A percentile compares a stretch with the other conserved stretches of the same genome.
These are phyloP conservation scores for Flagelloscypha sp. DNA, from an alignment of 768 basidiomycete species.

Conservation along the genomic window DNA sequence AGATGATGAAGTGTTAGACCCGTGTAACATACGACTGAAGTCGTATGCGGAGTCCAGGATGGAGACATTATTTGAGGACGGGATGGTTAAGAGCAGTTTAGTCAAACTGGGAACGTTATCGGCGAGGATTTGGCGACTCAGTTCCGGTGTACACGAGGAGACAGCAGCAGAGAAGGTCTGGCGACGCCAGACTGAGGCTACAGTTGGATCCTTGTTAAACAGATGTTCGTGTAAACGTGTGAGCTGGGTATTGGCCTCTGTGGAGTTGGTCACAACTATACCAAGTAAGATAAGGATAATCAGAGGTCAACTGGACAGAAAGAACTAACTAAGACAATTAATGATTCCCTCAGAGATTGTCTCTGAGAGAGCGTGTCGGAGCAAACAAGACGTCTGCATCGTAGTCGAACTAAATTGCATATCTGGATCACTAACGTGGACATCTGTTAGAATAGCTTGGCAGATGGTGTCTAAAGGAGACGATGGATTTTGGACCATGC, in stretches of 20 bases:
- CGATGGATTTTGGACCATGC: slow-evolving; percentile 54
- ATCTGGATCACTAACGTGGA: slow-evolving; percentile 42
- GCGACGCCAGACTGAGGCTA: slow-evolving; percentile 85
- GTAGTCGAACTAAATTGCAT: slow-evolving; percentile 38
- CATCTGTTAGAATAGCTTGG: slow-evolving; percentile 50
- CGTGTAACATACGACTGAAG: slow-evolving; percentile 84
- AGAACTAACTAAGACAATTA: too few species aligned
- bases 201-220: slow-evolving; percentile 78
- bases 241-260: slow-evolving; percentile 76
- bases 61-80: slow-evolving; percentile 37
- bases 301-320: too few species aligned
- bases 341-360: slow-evolving; percentile 67
- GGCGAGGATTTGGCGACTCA: slow-evolving; percentile 54
- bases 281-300: too few species aligned
- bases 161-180: slow-evolving; percentile 88
- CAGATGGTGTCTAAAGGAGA: slow-evolving; percentile 44
- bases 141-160: slow-evolving; percentile 64
- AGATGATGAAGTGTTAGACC: slow-evolving; percentile 46
- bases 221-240: slow-evolving; percentile 85
- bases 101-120: slow-evolving; percentile 68
- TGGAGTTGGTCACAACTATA: slow-evolving; percentile 80
- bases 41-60: slow-evolving; percentile 68
- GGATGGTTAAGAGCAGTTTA: slow-evolving; percentile 38
- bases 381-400: slow-evolving; percentile 71
- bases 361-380: slow-evolving; percentile 76